Evolutionary conservation across 108 stramenopile genomes (phyloP), one percentile per base, ranked within the genome.

Genomic region (Poteriospumella lacustris): DNA sequence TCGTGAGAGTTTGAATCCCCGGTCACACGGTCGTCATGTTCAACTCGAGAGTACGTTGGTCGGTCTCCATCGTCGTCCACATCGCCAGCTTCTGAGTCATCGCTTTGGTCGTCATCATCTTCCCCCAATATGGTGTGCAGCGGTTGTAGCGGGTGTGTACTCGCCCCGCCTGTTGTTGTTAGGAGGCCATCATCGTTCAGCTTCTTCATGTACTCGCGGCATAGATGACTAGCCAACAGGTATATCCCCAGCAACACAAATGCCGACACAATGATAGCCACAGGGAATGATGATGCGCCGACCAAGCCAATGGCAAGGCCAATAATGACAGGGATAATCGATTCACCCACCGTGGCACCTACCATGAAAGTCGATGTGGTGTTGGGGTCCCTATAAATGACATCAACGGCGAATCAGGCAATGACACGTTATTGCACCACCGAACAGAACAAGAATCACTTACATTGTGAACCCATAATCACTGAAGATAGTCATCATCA

Each of bases 381-480:
- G 36, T 15, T 73, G 9, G 70, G 31, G 36, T 73, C 70, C 70
- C 70, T 73, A 56, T 42, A 19, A 40, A 19, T 68, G 15, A 56
- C 24, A 19, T 56, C 24, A 68, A 68, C 15, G 19, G 24, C 12
- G 24, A 68, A 40, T 19, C 19, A 68, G 15, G 39, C 19, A 19
- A 36, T 68, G 15, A 68, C 24, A 36, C 36, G 28, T 19, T 40
- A 68, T 68, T 24, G 52, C 24, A 56, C 52, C 19, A 19, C 24
- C 19, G n/a, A 24, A 24, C 24, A 56, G 24, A 24, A 56, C 52
- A 56, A 56, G 24, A 24, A 24, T 56, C 41, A 5, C 70, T 73
- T 56, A 73, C 70, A 73, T 73, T 5, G 12, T 5, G 42, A 33
- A 73, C 9, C 70, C 70, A 24, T 73, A 73, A 34, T 73, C 70